A percentile compares a stretch with the other conserved stretches of the same genome.
Conservation (phyloP, 2,329 filamentous ascomycete genomes). For the Sporothrix pallida region DNA sequence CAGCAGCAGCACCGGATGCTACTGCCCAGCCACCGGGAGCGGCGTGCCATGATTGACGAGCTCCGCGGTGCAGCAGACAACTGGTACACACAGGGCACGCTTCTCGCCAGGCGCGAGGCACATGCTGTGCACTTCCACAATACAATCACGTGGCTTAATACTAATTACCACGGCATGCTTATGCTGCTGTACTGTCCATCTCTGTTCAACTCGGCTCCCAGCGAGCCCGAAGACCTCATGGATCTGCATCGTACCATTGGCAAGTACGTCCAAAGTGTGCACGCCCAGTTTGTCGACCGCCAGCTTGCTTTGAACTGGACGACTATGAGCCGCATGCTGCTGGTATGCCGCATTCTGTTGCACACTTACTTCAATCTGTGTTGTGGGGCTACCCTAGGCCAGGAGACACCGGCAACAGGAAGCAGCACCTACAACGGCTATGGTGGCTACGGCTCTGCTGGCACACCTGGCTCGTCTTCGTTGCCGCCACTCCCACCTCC, state of each 20-base stretch:
- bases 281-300: conserved; percentile 50
- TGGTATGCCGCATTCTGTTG: conserved; percentile 48
- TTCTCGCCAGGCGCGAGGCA: conserved; percentile 50
- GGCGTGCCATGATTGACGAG: conserved; percentile 45
- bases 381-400: neutral
- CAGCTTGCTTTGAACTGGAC: conserved; percentile 53
- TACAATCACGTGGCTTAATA: conserved; percentile 52
- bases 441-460: neutral
- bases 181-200: conserved; percentile 52
- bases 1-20: conserved; percentile 19
- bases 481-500: neutral
- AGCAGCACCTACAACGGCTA: neutral
- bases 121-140: conserved; percentile 55
- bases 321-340: conserved; percentile 49
- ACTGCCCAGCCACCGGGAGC: conserved; percentile 41
- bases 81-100: conserved; percentile 54
- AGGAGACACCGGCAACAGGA: neutral
- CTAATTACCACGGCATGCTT: conserved; percentile 53
- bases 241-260: conserved; percentile 50
- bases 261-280: conserved; percentile 51
- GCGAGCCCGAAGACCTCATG: conserved; percentile 40
- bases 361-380: conserved; percentile 40
- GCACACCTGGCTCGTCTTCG: neutral
- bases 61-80: conserved; percentile 52
- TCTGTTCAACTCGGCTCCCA: conserved; percentile 48